Base-by-base conservation (phyloP, 2,329 filamentous ascomycete genomes). In the Ceratocystis papillata region DNA sequence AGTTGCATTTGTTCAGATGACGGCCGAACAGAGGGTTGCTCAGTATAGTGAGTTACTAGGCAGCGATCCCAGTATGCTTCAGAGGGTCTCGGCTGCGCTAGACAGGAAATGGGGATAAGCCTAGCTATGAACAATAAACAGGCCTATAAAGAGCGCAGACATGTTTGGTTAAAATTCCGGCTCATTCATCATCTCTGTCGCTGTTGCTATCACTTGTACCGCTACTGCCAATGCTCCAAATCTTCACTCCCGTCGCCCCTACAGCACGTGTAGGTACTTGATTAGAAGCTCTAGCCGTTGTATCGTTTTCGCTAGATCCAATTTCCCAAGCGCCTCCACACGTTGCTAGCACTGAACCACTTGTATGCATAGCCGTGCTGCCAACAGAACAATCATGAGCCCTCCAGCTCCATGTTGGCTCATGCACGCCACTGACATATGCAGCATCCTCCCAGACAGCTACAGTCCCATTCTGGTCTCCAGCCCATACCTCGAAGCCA, bases 401-500 rank as follows among this genome's bases (percentile, higher is more conserved):
- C 22, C 75, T 70, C 79, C 81, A 84, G n/a, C 72, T 71, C 81
- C 81, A 84, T 0, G 76, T 73, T 2, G 78, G 76, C 30, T 75
- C 71, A 25, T 77, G 71, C 5, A 76, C 74, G 17, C 82, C 83
- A 57, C 76, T 77, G 2, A 69, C 69, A 48, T 72, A 74, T 37
- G 30, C 83, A 83, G 85, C 79, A 10, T 77, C 77, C 55, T 86
- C 81, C 80, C 83, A 87, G 5, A 86, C 79, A 57, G 77, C 76
- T n/a, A 85, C 80, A 2, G 74, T 71, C 1, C 85, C 84, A 68
- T 79, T 75, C 55, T 78, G 76, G 0, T 80, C 79, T 1, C 84
- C 85, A 5, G 81, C 81, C 84, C 84, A 87, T 59, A 87, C 77
- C 72, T 87, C 85, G 68, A 84, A 84, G 0, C 69, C 70, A 15